Conservation (phyloP, 129 eudicot genomes). For the Helichrysum umbraculigerum region DNA sequence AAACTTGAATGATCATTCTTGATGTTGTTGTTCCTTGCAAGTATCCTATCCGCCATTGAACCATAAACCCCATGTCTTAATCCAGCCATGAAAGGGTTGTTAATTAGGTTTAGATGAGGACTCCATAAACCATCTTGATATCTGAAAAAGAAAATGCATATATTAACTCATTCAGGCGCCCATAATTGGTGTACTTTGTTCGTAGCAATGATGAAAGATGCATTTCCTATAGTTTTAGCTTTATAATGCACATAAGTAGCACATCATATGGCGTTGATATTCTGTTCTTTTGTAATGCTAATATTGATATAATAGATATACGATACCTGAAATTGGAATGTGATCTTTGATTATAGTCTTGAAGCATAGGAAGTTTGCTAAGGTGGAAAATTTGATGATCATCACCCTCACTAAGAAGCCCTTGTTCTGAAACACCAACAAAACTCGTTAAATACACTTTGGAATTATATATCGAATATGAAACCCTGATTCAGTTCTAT, state of each 20-base stretch:
- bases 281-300: too few relatives aligned
- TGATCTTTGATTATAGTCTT: slow-evolving; percentile 56
- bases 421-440: slow-evolving; percentile 44
- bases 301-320: not conserved
- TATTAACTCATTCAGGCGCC: not conserved
- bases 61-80: slow-evolving; percentile 39
- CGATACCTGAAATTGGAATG: slow-evolving; percentile 58
- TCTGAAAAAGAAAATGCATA: slow-evolving; percentile 32
- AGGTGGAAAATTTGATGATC: slow-evolving; percentile 70
- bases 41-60: slow-evolving; percentile 40
- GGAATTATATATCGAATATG: not conserved
- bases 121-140: slow-evolving; percentile 54
- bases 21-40: slow-evolving; percentile 35
- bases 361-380: slow-evolving; percentile 85
- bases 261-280: not conserved
- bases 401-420: slow-evolving; percentile 58
- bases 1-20: slow-evolving; percentile 25
- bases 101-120: slow-evolving; percentile 41
- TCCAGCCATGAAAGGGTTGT: slow-evolving; percentile 40
- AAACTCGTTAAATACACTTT: not conserved
- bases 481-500: slow-evolving; percentile 2
- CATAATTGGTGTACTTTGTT: not conserved
- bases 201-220: not conserved
- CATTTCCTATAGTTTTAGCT: not conserved
- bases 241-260: not conserved